phyloP scores from a whole-genome alignment of 2,329 filamentous ascomycete genomes.

The Colletotrichum salicis region DNA sequence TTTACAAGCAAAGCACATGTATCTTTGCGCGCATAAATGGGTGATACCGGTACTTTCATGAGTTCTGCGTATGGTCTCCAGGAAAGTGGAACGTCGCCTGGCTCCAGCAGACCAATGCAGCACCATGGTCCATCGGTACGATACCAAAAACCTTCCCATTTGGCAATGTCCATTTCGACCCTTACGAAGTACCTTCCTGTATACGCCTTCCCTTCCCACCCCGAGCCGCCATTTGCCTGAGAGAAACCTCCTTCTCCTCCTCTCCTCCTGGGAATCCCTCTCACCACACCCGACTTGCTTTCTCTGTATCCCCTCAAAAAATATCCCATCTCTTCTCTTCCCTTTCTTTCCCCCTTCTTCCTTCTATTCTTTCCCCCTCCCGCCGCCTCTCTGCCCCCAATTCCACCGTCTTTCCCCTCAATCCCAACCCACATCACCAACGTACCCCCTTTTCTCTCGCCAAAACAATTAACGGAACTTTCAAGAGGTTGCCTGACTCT shows the following conservation, averaged over 20 bases:
- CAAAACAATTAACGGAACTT: slow-evolving; percentile 18
- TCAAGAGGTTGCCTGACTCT: slow-evolving; percentile 22
- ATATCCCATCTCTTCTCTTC: slow-evolving; percentile 27
- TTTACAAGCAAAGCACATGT: slow-evolving; percentile 2
- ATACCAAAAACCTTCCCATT: slow-evolving; percentile 36
- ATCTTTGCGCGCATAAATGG: background rate
- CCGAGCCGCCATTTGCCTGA: slow-evolving; percentile 1
- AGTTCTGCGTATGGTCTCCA: background rate
- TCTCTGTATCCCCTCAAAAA: slow-evolving; percentile 35
- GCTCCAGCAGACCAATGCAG: slow-evolving; percentile 34
- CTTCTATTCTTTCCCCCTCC: slow-evolving; percentile 33
- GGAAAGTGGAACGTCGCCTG: slow-evolving; percentile 29
- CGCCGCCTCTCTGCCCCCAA: slow-evolving; percentile 9
- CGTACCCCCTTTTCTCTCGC: slow-evolving; percentile 15
- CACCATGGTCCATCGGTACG: slow-evolving; percentile 36
- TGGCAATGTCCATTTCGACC: slow-evolving; percentile 36
- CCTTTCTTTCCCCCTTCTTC: slow-evolving; percentile 20
- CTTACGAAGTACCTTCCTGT: slow-evolving; percentile 4
- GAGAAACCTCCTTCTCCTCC: slow-evolving; percentile 3
- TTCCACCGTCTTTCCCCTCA: background rate
- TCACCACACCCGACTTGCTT: slow-evolving; percentile 27
- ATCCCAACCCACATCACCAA: slow-evolving; percentile 13
- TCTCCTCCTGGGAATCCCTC: slow-evolving; percentile 17
- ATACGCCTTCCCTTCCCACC: slow-evolving; percentile 9
- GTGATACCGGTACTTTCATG: background rate